Evolutionary conservation across 306 rosid genomes (phyloP), one percentile per base, ranked within the genome.

Genomic region (Cotoneaster glaucophyllus): DNA sequence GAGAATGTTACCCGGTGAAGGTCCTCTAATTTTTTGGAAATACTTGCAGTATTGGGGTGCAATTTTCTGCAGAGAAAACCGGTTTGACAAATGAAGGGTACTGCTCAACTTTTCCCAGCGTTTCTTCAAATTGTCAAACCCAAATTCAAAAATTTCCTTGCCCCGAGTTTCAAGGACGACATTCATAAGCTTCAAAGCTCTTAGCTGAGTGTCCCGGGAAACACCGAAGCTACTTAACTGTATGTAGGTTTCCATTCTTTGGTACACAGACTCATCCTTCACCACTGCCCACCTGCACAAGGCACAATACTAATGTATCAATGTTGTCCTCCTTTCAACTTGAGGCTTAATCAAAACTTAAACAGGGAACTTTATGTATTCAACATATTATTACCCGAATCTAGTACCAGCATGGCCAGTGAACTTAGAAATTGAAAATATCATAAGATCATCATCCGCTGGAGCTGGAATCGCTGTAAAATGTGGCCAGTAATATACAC

Each of bases 401-500:
- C 92, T 80, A 62, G 26, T 74, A 3, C 89, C 88, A 21, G 90
- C 88, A 77, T 86, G 90, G 32, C 92, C 92, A 7, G 90, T 84
- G 74, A 86, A 58, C 74, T 88, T 88, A 52, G 90, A 88, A 11
- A 84, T 25, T 9, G 92, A 78, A 11, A 86, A 88, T 1, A 84
- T 1, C 88, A 81, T 86, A 18, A 88, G 44, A 62, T 86, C 88
- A 18, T 84, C 83, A 58, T 88, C 82, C 4, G 86, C 84, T 4
- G 86, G 83, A 76, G 88, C 14, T 48, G 90, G 81, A 77, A 86
- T 84, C 0, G 90, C 70, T 21, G 93, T 80, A 75, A 80, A 88
- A 59, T 88, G 87, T 12, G 93, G 90, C 93, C 93, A 88, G 45
- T 80, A 84, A 64, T 88, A 88, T 43, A 85, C 88, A 4, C 37